phyloP scores from a whole-genome alignment of 2,329 filamentous ascomycete species.

The Fusarium chlamydosporum region DNA sequence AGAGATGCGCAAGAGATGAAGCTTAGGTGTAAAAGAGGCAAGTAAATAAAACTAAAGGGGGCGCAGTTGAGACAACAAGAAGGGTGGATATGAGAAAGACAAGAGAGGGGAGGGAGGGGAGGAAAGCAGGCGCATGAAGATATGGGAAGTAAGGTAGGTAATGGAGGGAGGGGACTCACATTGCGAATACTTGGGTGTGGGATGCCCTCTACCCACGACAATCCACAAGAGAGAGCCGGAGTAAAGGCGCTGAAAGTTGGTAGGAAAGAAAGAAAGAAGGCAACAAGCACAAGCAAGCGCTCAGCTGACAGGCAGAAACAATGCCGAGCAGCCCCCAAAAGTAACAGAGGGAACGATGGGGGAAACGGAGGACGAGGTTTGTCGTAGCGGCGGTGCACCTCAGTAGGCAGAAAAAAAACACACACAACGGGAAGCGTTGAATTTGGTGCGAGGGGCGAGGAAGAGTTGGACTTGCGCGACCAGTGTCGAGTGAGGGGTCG shows the following conservation, averaged over 20 bases:
- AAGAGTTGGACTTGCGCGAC: constrained; percentile 51
- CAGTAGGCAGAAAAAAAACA: constrained; percentile 33
- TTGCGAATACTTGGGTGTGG: constrained; percentile 56
- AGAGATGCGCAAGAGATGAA: constrained; percentile 22
- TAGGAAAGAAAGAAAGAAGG: constrained; percentile 32
- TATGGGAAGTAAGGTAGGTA: constrained; percentile 37
- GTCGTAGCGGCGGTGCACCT: constrained; percentile 31
- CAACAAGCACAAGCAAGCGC: constrained; percentile 34
- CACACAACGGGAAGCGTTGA: constrained; percentile 40
- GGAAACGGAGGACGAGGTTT: constrained; percentile 44
- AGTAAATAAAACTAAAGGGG: constrained; percentile 40
- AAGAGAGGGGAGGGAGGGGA: constrained; percentile 36
- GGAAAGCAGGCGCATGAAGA: constrained; percentile 33
- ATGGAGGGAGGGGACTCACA: constrained; percentile 57
- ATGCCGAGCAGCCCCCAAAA: constrained; percentile 45
- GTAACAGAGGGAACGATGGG: constrained; percentile 39
- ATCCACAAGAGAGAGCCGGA: constrained; percentile 62
- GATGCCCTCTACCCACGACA: constrained; percentile 63
- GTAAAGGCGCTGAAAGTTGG: constrained; percentile 56
- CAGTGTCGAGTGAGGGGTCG: constrained; percentile 46
- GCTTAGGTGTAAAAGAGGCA: constrained; percentile 28
- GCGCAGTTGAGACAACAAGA: constrained; percentile 39
- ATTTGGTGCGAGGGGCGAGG: constrained; percentile 45
- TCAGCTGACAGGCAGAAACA: constrained; percentile 40
- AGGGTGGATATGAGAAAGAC: constrained; percentile 32